Base-by-base conservation (phyloP, 2,329 filamentous ascomycete species). In the Cladophialophora chaetospira region DNA sequence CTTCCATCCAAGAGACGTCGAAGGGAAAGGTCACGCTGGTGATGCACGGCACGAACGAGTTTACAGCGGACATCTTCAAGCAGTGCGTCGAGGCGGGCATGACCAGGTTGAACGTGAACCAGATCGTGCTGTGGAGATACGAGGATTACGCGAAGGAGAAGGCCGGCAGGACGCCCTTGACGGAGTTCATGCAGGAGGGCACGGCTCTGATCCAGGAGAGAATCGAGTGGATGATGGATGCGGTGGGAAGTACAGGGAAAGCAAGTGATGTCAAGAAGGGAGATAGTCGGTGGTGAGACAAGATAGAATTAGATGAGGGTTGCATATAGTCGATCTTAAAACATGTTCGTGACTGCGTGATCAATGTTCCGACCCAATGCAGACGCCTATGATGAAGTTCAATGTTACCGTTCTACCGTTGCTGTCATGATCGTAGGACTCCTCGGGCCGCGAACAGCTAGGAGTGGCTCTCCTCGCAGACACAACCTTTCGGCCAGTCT, bases 81-180 rank as follows among this genome's bases (percentile, higher is more conserved):
- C 76, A 78, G 65, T 83, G 81, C 54, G 81, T 84, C 58, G 73
- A 75, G 55, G 75, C 75, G 48, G 82, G 82, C 4, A 77, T 84
- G 31, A 76, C 78, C 15, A 80, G 83, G 67, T 72, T 83, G 36
- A 85, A 85, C 69, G 78, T 84, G 44, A 85, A 85, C 65, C 82
- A 83, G 69, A 77, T 82, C 23, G 74, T 85, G 65, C 44, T 65
- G 35, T 59, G 55, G 26, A 57, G 58, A 9, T 82, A 80, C 70
- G 71, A 76, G 66, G 70, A 78, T 69, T 78, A 80, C 70, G 69
- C 77, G 57, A 66, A 69, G 55, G 75, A 78, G 65, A 77, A 76
- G 64, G 79, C 79, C 1, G 79, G 77, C 1, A 76, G 75, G 58
- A 75, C 77, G 29, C 79, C 79, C 0, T 68, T 84, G 63, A 85